These are phyloP conservation scores for Albifimbria verrucaria DNA, from an alignment of 2,329 filamentous ascomycete genomes.

Conservation along the genomic window DNA sequence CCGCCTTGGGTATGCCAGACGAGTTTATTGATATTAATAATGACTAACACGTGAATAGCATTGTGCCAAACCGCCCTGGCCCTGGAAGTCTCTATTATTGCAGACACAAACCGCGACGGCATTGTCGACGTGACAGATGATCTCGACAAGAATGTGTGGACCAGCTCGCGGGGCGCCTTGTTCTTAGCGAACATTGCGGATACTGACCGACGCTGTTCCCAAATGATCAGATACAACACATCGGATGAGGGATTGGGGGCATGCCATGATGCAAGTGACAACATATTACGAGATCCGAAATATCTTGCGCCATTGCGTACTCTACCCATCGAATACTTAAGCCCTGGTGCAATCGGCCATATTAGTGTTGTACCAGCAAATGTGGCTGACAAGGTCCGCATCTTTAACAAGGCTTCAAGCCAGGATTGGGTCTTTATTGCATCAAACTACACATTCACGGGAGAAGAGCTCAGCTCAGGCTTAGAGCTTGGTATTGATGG, in stretches of 20 bases:
- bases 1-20: not conserved
- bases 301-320: constrained; percentile 28
- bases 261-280: constrained; percentile 31
- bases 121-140: constrained; percentile 22
- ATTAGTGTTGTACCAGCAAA: constrained; percentile 9
- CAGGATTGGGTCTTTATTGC: constrained; percentile 21
- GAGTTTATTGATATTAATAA: not conserved
- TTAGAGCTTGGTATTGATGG: constrained; percentile 31
- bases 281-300: constrained; percentile 25
- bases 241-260: constrained; percentile 15
- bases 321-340: constrained; percentile 15
- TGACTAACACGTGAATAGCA: not conserved
- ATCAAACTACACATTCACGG: constrained; percentile 20
- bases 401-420: constrained; percentile 19
- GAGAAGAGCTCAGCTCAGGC: constrained; percentile 22
- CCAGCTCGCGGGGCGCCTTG: constrained; percentile 23
- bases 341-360: constrained; percentile 11
- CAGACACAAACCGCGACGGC: constrained; percentile 35
- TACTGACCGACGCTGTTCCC: constrained; percentile 24
- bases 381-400: constrained; percentile 18
- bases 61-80: not conserved
- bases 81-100: constrained; percentile 16
- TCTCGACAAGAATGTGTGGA: constrained; percentile 19
- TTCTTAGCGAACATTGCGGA: constrained; percentile 36
- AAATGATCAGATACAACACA: constrained; percentile 1